Percentiles rank a stretch among this genome's conserved stretches.
Evolutionary conservation across 495 filamentous ascomycete species (phyloP).

Genomic region (Hypoxylon trugodes): DNA sequence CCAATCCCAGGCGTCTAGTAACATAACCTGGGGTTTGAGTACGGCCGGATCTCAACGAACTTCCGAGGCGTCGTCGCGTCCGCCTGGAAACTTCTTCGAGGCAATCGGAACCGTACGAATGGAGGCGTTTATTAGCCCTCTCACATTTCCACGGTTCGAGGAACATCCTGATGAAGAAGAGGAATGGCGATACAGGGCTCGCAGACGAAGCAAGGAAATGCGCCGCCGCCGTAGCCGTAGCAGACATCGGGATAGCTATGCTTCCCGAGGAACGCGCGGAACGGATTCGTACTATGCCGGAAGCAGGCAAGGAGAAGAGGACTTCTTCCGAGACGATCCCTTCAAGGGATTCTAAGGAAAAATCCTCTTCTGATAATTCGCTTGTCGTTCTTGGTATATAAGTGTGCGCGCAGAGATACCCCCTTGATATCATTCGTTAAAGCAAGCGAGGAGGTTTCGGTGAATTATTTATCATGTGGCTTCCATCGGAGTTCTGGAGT

Average conservation of each 20-base stretch:
- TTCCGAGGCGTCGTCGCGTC: constrained; percentile 69
- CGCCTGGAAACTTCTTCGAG: constrained; percentile 68
- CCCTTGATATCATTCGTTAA: constrained; percentile 19
- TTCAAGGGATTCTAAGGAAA: constrained; percentile 55
- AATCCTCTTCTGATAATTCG: neutral
- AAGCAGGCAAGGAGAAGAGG: constrained; percentile 50
- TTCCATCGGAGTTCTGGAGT: constrained; percentile 29
- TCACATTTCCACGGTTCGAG: constrained; percentile 53
- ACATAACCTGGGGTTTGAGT: constrained; percentile 52
- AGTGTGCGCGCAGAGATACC: constrained; percentile 27
- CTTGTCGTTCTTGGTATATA: constrained; percentile 2
- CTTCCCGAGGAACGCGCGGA: constrained; percentile 54
- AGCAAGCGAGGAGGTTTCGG: constrained; percentile 5
- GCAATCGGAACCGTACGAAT: constrained; percentile 92
- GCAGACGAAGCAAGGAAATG: constrained; percentile 58
- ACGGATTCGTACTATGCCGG: constrained; percentile 50
- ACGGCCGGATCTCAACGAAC: constrained; percentile 58
- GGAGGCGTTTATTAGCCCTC: constrained; percentile 88
- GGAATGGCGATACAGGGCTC: constrained; percentile 51
- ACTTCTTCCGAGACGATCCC: constrained; percentile 57
- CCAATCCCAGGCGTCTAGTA: constrained; percentile 48
- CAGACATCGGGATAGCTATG: constrained; percentile 58
- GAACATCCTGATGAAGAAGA: constrained; percentile 59
- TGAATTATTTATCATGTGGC: neutral
- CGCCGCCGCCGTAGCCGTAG: constrained; percentile 60